A percentile compares a stretch with the other conserved stretches of the same genome.
phyloP scores from a whole-genome alignment of 2,329 filamentous ascomycete genomes.

The Penicillium griseofulvum region DNA sequence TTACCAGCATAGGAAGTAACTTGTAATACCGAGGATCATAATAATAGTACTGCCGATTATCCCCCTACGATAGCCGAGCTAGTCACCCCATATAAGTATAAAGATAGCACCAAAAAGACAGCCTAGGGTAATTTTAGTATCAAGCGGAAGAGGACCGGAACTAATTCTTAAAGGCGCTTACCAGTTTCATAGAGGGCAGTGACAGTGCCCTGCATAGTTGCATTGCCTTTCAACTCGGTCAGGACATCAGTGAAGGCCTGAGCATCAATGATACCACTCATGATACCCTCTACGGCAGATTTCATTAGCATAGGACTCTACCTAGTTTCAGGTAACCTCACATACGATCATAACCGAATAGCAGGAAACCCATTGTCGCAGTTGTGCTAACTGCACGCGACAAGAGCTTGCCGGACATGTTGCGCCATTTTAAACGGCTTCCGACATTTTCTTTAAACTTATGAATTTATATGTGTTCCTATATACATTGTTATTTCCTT shows the following conservation, averaged over 20 bases:
- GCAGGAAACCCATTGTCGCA: constrained; percentile 48
- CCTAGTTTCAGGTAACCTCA: neutral
- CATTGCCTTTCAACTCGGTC: constrained; percentile 25
- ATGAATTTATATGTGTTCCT: too few relatives aligned
- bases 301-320: neutral
- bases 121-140: constrained; percentile 9
- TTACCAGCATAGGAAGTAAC: constrained; percentile 13
- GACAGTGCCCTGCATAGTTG: constrained; percentile 50
- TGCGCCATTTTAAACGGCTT: too few relatives aligned
- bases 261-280: constrained; percentile 26
- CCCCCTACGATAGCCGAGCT: constrained; percentile 35
- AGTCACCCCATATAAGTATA: constrained; percentile 25
- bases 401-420: constrained; percentile 1
- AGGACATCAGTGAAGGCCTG: constrained; percentile 21
- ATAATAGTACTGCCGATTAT: constrained; percentile 57
- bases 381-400: neutral
- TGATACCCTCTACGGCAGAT: constrained; percentile 20
- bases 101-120: constrained; percentile 31
- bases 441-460: too few relatives aligned
- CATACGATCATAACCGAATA: constrained; percentile 55
- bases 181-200: constrained; percentile 53
- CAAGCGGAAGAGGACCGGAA: neutral
- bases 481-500: too few relatives aligned
- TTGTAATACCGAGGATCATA: constrained; percentile 28
- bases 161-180: neutral